Conservation (phyloP, 371 early-diverging fungal species). For the Blakeslea trispora region DNA sequence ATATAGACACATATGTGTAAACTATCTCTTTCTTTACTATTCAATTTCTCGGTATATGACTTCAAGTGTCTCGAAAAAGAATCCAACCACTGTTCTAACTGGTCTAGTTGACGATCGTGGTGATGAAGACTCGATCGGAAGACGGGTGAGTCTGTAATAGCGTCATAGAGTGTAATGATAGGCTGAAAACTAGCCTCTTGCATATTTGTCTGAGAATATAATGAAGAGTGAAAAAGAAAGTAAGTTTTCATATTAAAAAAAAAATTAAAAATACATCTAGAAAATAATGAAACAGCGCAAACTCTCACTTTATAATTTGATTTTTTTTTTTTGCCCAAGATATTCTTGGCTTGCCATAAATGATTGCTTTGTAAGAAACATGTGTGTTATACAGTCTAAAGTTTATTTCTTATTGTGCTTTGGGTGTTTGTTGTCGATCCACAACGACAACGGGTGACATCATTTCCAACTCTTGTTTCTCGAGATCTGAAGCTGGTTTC, state of each 20-base stretch:
- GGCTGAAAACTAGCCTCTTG: conserved; percentile 16
- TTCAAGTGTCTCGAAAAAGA: conserved; percentile 43
- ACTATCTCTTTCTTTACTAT: conserved; percentile 50
- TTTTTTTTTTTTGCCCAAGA: background rate
- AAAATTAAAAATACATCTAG: too few species aligned
- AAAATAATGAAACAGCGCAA: too few species aligned
- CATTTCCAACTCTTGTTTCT: conserved; percentile 36
- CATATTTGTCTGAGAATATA: conserved; percentile 3
- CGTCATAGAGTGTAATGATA: conserved; percentile 41
- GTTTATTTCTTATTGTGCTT: conserved; percentile 7
- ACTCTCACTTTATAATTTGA: background rate
- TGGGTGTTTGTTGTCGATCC: conserved; percentile 24
- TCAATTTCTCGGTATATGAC: conserved; percentile 46
- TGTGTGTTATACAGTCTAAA: too few species aligned
- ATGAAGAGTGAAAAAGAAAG: background rate
- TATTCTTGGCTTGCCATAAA: background rate
- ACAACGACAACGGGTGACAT: conserved; percentile 47
- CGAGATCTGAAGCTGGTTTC: conserved; percentile 37
- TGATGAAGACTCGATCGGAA: conserved; percentile 62
- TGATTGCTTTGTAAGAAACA: background rate
- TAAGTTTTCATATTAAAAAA: too few species aligned
- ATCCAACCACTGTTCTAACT: conserved; percentile 62
- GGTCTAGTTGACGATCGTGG: conserved; percentile 68
- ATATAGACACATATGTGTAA: too few species aligned
- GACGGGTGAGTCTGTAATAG: conserved; percentile 69